Evolutionary conservation across 129 eudicot species (phyloP).

Genomic region (Escallonia rubra): DNA sequence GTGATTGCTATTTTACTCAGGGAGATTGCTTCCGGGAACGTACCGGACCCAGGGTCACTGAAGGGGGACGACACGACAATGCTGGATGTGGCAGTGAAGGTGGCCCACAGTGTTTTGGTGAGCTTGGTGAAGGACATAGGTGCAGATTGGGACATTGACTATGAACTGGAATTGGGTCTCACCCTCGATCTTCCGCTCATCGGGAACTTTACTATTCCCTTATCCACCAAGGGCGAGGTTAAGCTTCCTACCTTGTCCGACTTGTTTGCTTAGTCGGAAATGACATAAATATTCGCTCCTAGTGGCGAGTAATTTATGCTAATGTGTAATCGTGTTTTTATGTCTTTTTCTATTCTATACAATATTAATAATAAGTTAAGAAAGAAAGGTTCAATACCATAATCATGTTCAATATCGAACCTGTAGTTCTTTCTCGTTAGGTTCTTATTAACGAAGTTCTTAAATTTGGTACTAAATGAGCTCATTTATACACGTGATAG

Average conservation of each 20-base stretch:
- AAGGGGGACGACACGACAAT: conserved; percentile 51
- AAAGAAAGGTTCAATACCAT: no score
- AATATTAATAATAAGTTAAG: no score
- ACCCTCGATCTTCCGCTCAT: conserved; percentile 68
- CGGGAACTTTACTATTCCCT: conserved; percentile 64
- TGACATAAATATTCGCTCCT: no score
- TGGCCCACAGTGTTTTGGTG: conserved; percentile 61
- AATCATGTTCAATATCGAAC: no score
- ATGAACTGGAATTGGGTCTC: conserved; percentile 43
- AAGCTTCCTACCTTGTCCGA: conserved; percentile 64
- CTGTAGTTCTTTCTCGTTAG: no score
- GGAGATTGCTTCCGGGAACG: conserved; percentile 66
- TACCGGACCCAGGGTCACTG: conserved; percentile 87
- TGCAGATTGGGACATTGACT: conserved; percentile 87
- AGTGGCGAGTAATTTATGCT: no score
- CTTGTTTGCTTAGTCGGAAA: conserved; percentile 14
- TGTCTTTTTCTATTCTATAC: no score
- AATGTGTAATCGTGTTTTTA: no score
- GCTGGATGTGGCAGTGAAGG: conserved; percentile 62
- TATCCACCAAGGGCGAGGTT: conserved; percentile 62
- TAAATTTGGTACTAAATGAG: no score
- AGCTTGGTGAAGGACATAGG: conserved; percentile 65
- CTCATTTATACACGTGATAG: no score
- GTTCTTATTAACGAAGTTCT: no score
- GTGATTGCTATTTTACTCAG: conserved; percentile 15